Evolutionary conservation across 495 filamentous ascomycete species (phyloP).

Genomic region (Pyronema domesticum): DNA sequence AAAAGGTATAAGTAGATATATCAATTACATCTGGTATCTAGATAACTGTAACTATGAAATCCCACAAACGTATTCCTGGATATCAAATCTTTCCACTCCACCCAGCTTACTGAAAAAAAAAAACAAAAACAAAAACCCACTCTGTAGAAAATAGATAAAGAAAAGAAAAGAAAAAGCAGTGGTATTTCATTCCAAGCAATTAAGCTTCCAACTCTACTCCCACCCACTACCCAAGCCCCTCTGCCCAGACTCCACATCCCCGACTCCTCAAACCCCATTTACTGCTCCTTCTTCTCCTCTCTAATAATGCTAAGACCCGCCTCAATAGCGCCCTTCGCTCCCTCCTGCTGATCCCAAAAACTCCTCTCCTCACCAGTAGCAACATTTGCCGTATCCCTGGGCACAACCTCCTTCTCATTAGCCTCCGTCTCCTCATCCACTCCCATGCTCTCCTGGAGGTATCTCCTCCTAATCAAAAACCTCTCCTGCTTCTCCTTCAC

Average conservation of each 20-base stretch:
- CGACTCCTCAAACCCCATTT: conserved; percentile 3
- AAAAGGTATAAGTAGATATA: too few relatives aligned
- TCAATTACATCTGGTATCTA: too few relatives aligned
- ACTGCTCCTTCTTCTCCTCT: conserved; percentile 42
- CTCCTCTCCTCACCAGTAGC: conserved; percentile 8
- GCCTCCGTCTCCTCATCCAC: conserved; percentile 24
- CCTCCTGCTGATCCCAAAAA: conserved; percentile 53
- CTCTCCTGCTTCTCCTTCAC: conserved; percentile 63
- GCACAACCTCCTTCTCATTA: background rate
- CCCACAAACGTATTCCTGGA: too few relatives aligned
- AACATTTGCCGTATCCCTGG: conserved; percentile 29
- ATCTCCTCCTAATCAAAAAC: conserved; percentile 37
- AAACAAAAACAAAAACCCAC: too few relatives aligned
- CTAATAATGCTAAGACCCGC: conserved; percentile 37
- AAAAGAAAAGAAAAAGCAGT: too few relatives aligned
- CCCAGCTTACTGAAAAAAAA: too few relatives aligned
- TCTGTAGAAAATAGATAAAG: too few relatives aligned
- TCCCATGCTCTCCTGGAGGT: conserved; percentile 32
- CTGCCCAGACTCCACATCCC: background rate
- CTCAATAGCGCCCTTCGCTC: conserved; percentile 41
- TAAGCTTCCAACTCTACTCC: too few relatives aligned
- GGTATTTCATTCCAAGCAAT: too few relatives aligned
- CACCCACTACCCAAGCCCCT: too few relatives aligned
- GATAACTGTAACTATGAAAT: too few relatives aligned
- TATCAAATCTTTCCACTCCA: too few relatives aligned